Evolutionary conservation across 2,329 filamentous ascomycete genomes (phyloP).

Genomic region (Clonostachys sp.): DNA sequence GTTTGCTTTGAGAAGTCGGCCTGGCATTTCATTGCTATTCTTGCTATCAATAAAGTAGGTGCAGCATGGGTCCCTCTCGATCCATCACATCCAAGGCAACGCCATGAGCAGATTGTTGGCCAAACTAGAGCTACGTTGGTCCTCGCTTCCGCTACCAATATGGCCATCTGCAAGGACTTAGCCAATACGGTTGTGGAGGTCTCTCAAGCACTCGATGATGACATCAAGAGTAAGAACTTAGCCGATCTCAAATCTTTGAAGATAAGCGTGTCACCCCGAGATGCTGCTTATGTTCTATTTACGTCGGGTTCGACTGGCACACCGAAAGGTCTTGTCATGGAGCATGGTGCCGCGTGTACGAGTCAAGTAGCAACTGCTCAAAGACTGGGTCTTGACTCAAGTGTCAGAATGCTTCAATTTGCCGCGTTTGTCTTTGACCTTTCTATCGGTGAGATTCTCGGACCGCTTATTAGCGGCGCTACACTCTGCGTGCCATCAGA

Average conservation of each 20-base stretch:
- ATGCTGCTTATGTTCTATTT: conserved; percentile 6
- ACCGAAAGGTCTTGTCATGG: conserved; percentile 4
- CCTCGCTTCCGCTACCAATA: neutral
- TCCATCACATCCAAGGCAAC: conserved; percentile 1
- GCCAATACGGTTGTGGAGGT: neutral
- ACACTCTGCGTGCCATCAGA: conserved; percentile 29
- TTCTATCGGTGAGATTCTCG: conserved; percentile 12
- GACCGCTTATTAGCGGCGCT: conserved; percentile 12
- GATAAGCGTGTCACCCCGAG: neutral
- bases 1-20: conserved; percentile 5
- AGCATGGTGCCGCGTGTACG: neutral
- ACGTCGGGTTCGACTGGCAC: neutral
- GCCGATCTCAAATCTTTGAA: too few species aligned
- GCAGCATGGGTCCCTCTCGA: conserved; percentile 4
- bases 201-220: neutral
- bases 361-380: conserved; percentile 1
- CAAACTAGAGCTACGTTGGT: neutral
- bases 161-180: neutral
- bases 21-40: conserved; percentile 1
- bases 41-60: conserved; percentile 5
- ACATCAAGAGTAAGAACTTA: neutral
- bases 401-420: conserved; percentile 3
- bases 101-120: neutral
- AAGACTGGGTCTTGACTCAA: conserved; percentile 4
- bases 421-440: conserved; percentile 1